Evolutionary conservation across 306 rosid genomes (phyloP), one percentile per base, ranked within the genome.

Genomic region (Trifolium subterraneum): DNA sequence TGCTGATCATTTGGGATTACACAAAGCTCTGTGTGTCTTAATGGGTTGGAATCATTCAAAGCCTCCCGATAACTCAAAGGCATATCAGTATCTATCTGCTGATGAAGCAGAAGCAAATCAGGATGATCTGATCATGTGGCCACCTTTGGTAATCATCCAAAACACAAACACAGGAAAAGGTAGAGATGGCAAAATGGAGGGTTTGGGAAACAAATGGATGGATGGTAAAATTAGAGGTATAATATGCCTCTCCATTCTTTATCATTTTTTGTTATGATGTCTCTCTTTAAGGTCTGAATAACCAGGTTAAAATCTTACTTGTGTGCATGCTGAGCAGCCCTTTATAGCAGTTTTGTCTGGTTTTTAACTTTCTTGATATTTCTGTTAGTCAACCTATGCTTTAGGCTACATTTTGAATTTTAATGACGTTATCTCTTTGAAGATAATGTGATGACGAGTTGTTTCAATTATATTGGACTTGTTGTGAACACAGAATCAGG

Each of bases 161-260:
- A 95, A 95, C 80, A 87, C 98, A 18, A 81, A 84, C 83, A 95
- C 92, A 4, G 99, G 96, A 76, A 95, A 85, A 92, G 81, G 81
- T 80, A 95, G 88, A 82, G 96, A 90, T 73, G 99, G 99, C 64
- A 96, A 96, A 82, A 87, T 90, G 93, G 99, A 95, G 84, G 99
- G 99, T 85, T 75, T 92, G 88, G 99, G 99, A 84, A 95, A 92
- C 94, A 95, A 95, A 87, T 80, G 83, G n/a, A 90, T 95, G 99
- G 99, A 92, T 89, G 83, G 55, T 90, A 84, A 59, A 82, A 82
- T 92, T 81, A 89, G 97, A 95, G 99, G 99, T 95, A 95, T 86
- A 82, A 61, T 75, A 55, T 73, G 48, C 84, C 72, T 76, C 74
- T 80, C 81, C 78, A 79, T 82, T 76, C 20, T 82, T 73, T 76